Evolutionary conservation across 345 rosid genomes (phyloP).

Genomic region (Populus ilicifolia): DNA sequence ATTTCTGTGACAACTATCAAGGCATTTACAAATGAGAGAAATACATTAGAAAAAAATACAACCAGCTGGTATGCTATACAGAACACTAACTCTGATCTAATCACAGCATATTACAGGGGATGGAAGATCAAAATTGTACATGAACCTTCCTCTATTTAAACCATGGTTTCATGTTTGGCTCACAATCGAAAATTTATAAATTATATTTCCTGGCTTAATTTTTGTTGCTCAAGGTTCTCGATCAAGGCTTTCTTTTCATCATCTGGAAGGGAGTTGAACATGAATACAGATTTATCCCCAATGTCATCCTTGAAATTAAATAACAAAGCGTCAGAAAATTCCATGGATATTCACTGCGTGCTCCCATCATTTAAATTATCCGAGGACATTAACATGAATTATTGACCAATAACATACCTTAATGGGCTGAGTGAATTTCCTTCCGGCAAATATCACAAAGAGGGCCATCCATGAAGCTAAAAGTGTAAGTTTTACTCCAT

Average conservation of each 20-base stretch:
- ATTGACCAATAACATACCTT: conserved; percentile 46
- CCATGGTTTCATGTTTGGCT: background rate
- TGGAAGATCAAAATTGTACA: conserved; percentile 5
- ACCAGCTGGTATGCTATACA: background rate
- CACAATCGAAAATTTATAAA: background rate
- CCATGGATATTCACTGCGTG: background rate
- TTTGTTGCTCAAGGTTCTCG: conserved; percentile 59
- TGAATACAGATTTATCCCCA: conserved; percentile 91
- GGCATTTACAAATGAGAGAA: too few species aligned
- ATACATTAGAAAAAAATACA: background rate
- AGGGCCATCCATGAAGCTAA: conserved; percentile 86
- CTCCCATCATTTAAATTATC: background rate
- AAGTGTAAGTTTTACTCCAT: conserved; percentile 56
- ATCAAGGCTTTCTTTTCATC: conserved; percentile 66
- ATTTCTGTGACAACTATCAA: too few species aligned
- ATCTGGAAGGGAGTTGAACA: conserved; percentile 69
- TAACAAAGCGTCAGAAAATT: conserved; percentile 19
- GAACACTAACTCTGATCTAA: background rate
- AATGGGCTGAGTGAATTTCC: conserved; percentile 88
- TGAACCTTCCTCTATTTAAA: conserved; percentile 5
- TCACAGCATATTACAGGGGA: background rate
- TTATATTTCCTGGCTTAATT: conserved; percentile 15
- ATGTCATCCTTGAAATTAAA: conserved; percentile 68
- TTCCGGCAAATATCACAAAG: conserved; percentile 76
- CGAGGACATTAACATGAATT: background rate